These are phyloP conservation scores for Capsicum rhomboideum DNA, from an alignment of 257 asterid genomes.

Conservation along the genomic window DNA sequence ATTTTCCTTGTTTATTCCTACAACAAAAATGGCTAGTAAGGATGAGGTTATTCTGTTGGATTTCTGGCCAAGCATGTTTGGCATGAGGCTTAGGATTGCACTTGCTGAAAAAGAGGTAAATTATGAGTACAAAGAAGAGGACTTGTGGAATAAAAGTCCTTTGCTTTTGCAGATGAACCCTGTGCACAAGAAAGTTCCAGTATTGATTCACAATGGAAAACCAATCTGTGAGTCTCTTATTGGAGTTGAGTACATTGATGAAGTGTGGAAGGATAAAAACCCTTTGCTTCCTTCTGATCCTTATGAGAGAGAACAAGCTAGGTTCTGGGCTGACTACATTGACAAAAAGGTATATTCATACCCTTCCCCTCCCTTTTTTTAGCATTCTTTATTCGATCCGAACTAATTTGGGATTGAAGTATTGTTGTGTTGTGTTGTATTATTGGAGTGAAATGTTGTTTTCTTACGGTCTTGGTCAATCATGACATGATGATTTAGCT, in stretches of 20 bases:
- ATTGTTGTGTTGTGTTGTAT: no score
- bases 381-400: no score
- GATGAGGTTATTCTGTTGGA: neutral
- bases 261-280: conserved; percentile 8
- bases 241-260: conserved; percentile 16
- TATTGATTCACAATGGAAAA: conserved; percentile 24
- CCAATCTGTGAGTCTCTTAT: conserved; percentile 15
- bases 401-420: no score
- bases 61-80: neutral
- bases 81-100: neutral
- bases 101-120: neutral
- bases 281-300: conserved; percentile 17
- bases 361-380: no score
- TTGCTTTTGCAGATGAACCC: conserved; percentile 20
- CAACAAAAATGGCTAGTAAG: neutral
- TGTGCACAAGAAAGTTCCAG: conserved; percentile 18
- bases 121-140: neutral
- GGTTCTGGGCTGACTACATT: conserved; percentile 6
- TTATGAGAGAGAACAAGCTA: conserved; percentile 5
- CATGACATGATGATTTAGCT: no score
- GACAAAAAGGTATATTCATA: conserved; percentile 10
- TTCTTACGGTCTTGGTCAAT: no score
- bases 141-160: conserved; percentile 4
- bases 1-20: no score
- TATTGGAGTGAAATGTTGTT: no score